Evolutionary conservation across 1,139 yeast species (phyloP).

Genomic region (Yamadazyma epiphylla): DNA sequence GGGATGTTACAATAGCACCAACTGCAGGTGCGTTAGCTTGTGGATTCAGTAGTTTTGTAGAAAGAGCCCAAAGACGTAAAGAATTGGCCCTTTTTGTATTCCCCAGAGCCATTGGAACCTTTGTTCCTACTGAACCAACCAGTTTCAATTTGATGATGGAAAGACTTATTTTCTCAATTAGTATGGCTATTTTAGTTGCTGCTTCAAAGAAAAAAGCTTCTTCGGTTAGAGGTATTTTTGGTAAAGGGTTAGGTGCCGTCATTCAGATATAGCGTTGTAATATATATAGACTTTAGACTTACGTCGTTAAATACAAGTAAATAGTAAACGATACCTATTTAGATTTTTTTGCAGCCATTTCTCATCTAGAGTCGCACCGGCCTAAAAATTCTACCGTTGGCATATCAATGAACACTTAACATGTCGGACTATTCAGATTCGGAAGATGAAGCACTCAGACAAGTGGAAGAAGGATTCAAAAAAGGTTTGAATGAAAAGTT

Average conservation of each 20-base stretch:
- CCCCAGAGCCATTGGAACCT: slow-evolving; percentile 35
- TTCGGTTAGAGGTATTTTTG: slow-evolving; percentile 34
- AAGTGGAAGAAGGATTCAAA: too few relatives aligned
- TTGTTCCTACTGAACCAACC: slow-evolving; percentile 26
- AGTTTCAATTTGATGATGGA: slow-evolving; percentile 23
- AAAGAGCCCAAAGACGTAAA: slow-evolving; percentile 30
- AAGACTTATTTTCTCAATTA: slow-evolving; percentile 25
- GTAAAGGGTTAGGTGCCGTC: slow-evolving; percentile 23
- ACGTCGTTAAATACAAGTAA: too few relatives aligned
- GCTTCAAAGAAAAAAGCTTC: slow-evolving; percentile 23
- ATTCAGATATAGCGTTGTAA: slow-evolving; percentile 6
- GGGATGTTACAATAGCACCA: slow-evolving; percentile 30
- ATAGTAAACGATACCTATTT: too few relatives aligned
- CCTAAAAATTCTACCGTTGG: too few relatives aligned
- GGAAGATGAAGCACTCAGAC: too few relatives aligned
- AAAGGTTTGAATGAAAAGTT: too few relatives aligned
- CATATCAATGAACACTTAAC: too few relatives aligned
- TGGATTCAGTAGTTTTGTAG: slow-evolving; percentile 34
- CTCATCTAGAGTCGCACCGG: not conserved
- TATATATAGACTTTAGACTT: too few relatives aligned
- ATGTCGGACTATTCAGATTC: too few relatives aligned
- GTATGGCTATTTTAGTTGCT: slow-evolving; percentile 34
- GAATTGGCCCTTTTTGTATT: slow-evolving; percentile 40
- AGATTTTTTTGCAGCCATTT: not conserved
- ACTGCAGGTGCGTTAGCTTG: slow-evolving; percentile 27